Conservation (phyloP, 2,329 filamentous ascomycete species). For the Venturia asperata region DNA sequence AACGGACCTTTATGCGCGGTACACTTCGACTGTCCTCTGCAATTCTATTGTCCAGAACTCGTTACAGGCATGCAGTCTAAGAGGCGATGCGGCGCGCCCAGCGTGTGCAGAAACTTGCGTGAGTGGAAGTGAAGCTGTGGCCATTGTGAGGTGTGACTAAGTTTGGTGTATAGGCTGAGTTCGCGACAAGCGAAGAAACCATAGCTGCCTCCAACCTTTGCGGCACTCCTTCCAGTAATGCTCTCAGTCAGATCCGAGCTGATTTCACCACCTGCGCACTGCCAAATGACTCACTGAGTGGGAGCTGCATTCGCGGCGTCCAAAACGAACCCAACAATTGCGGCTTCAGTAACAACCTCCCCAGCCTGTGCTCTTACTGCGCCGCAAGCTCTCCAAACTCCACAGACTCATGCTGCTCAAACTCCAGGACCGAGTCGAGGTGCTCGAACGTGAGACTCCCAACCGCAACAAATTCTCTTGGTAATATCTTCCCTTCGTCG, state of each 20-base stretch:
- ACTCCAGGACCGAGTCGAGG: conserved; percentile 62
- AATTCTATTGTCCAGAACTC: conserved; percentile 93
- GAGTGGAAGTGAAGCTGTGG: conserved; percentile 32
- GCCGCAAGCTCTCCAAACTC: conserved; percentile 75
- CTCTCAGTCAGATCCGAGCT: conserved; percentile 71
- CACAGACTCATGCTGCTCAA: conserved; percentile 92
- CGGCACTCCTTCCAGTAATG: conserved; percentile 55
- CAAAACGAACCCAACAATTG: conserved; percentile 82
- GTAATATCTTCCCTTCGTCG: conserved; percentile 52
- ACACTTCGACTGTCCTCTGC: conserved; percentile 86
- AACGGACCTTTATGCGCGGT: conserved; percentile 80
- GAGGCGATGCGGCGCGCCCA: conserved; percentile 58
- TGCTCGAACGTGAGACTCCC: conserved; percentile 76
- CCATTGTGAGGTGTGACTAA: conserved; percentile 11
- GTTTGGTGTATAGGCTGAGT: conserved; percentile 54
- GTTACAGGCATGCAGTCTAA: conserved; percentile 58
- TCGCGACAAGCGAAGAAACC: conserved; percentile 80
- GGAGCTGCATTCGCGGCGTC: conserved; percentile 65
- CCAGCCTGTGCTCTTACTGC: conserved; percentile 83
- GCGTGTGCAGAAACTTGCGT: conserved; percentile 88
- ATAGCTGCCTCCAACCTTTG: conserved; percentile 75
- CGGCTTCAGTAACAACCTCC: conserved; percentile 65
- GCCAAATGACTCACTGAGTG: conserved; percentile 70
- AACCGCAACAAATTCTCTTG: conserved; percentile 51
- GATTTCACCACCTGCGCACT: conserved; percentile 88